Conservation (phyloP, 768 basidiomycete species). For the Heimioporus sp. region DNA sequence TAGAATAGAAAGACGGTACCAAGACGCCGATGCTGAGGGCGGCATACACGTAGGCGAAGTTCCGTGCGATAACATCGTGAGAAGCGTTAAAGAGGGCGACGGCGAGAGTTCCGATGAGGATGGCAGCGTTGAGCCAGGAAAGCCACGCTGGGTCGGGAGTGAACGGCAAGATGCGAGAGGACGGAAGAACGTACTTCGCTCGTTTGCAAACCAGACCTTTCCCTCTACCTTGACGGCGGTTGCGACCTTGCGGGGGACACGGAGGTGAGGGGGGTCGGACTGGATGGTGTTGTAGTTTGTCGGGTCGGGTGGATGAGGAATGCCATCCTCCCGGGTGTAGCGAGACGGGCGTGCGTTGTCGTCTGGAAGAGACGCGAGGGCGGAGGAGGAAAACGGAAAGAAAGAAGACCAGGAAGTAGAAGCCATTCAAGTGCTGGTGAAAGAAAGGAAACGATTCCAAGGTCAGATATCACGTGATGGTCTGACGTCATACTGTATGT, state of each 20-base stretch:
- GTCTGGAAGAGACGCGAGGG: slow-evolving; percentile 49
- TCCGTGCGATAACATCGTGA: slow-evolving; percentile 55
- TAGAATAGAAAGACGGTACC: slow-evolving; percentile 31
- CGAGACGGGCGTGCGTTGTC: slow-evolving; percentile 35
- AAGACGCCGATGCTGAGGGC: slow-evolving; percentile 70
- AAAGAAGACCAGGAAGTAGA: slow-evolving; percentile 50
- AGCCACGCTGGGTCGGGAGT: slow-evolving; percentile 70
- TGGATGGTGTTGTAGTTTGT: slow-evolving; percentile 78
- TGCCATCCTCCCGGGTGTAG: slow-evolving; percentile 71
- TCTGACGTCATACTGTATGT: slow-evolving; percentile 27
- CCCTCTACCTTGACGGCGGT: slow-evolving; percentile 85
- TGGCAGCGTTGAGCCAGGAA: slow-evolving; percentile 82
- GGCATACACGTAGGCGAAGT: slow-evolving; percentile 84
- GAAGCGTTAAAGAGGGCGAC: slow-evolving; percentile 89
- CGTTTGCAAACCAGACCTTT: slow-evolving; percentile 98
- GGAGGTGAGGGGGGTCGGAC: slow-evolving; percentile 56
- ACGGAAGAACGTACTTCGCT: slow-evolving; percentile 59
- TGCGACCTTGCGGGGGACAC: slow-evolving; percentile 79
- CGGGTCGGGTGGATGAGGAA: slow-evolving; percentile 60
- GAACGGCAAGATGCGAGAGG: neutral
- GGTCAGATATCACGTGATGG: slow-evolving; percentile 4
- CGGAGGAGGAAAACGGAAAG: slow-evolving; percentile 69
- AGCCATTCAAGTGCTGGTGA: neutral
- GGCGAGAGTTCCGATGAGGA: slow-evolving; percentile 82
- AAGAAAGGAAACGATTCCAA: slow-evolving; percentile 1